Evolutionary conservation across 176 grass and related monocot genomes (phyloP).

Genomic region (Oryza longistaminata): DNA sequence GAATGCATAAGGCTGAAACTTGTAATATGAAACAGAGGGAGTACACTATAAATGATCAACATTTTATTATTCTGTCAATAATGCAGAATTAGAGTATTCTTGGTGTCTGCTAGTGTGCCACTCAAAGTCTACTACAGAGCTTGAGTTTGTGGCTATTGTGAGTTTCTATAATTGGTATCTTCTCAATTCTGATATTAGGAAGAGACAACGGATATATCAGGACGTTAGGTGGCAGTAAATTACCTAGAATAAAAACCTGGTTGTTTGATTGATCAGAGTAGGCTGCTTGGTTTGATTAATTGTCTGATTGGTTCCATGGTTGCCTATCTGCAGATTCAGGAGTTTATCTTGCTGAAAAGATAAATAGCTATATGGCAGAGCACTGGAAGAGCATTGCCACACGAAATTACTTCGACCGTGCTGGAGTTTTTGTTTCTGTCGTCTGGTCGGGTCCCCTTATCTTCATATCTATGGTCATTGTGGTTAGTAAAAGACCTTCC

Average conservation of each 20-base stretch:
- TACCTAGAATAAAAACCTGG: neutral
- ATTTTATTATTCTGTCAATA: neutral
- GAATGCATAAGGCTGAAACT: neutral
- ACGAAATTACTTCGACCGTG: constrained; percentile 59
- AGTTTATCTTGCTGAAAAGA: constrained; percentile 67
- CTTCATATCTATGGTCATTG: constrained; percentile 49
- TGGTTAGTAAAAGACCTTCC: constrained; percentile 48
- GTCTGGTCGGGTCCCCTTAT: constrained; percentile 77
- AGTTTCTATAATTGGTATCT: neutral
- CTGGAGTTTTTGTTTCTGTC: constrained; percentile 68
- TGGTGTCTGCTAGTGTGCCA: neutral
- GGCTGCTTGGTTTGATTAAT: no score
- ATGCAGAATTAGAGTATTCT: neutral
- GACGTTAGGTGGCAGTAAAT: neutral
- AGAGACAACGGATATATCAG: neutral
- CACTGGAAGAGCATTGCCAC: constrained; percentile 61
- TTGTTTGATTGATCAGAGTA: neutral
- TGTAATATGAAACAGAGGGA: neutral
- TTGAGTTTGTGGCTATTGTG: neutral
- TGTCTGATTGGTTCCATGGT: constrained; percentile 8
- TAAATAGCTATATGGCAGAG: constrained; percentile 55
- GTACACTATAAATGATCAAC: neutral
- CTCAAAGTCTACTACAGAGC: neutral
- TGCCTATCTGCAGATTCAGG: constrained; percentile 51
- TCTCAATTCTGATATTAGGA: neutral